Evolutionary conservation across 306 rosid species (phyloP).

Genomic region (Astragalus membranaceus): DNA sequence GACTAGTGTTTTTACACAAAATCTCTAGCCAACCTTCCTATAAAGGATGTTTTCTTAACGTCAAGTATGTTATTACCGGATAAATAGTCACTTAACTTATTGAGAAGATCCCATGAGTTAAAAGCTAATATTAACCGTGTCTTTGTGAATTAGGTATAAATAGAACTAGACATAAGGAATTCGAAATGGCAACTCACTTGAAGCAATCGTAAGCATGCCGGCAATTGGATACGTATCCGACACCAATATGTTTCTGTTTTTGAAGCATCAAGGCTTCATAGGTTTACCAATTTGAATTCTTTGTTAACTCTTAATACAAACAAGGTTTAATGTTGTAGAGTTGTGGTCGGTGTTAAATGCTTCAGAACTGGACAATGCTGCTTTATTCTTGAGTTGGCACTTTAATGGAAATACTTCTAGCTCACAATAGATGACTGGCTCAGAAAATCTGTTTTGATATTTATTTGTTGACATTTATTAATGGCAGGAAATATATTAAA

Average conservation of each 20-base stretch:
- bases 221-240: too few relatives aligned
- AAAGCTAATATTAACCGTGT: not conserved
- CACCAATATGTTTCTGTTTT: too few relatives aligned
- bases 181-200: not conserved
- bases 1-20: too few relatives aligned
- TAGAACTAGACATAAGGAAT: not conserved
- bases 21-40: too few relatives aligned
- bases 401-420: not conserved
- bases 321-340: not conserved
- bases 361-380: not conserved
- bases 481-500: not conserved
- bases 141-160: not conserved
- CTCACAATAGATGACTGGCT: not conserved
- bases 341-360: not conserved
- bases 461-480: not conserved
- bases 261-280: not conserved
- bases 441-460: not conserved
- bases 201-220: not conserved
- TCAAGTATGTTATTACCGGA: too few relatives aligned
- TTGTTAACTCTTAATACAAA: not conserved
- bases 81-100: too few relatives aligned
- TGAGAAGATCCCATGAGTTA: too few relatives aligned
- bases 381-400: not conserved
- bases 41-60: too few relatives aligned
- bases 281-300: not conserved